Evolutionary conservation across 1,139 yeast species (phyloP), one percentile per base, ranked within the genome.

Genomic region (Kodamaea ohmeri): DNA sequence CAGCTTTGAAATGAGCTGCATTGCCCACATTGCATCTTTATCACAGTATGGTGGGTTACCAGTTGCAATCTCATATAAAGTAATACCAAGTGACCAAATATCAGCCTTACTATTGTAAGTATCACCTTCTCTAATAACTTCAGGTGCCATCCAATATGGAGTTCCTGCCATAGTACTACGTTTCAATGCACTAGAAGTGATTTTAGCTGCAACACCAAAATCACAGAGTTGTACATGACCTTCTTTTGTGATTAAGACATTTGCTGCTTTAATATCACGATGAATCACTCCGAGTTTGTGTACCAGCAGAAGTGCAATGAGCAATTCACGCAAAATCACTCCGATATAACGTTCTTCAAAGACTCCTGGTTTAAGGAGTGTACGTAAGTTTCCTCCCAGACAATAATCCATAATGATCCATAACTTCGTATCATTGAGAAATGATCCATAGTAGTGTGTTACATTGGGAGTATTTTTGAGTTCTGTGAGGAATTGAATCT

Each of bases 91-190:
- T 1, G 95, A 86, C 96, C 96, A 88, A 8, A 88, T 85, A 58
- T 88, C 96, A 0, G 94, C 96, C 61, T 85, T 88, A 36, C 80
- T 78, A 52, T 87, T 86, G 59, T 88, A 88, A 2, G 83, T 72
- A 15, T 84, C 84, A 22, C 98, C 98, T 58, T 92, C 97, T 56
- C 90, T 78, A 32, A 92, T 92, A 18, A 92, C 98, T 59, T 92
- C 98, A 0, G 98, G 98, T 0, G 97, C 98, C 99, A 94, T 94
- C 99, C 99, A 94, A 59, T 90, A 94, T 0, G 98, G 98, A 0
- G 99, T 94, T 4, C 99, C 99, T 0, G 96, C 97, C 78, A 92
- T 89, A 1, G 98, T 92, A 30, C 92, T 87, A 52, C 98, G 73
- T 55, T 90, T 85, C 35, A 80, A 61, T 22, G 82, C 80, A 29